These are phyloP conservation scores for Camellia oleifera DNA, from an alignment of 179 eudicot genomes.

Conservation along the genomic window DNA sequence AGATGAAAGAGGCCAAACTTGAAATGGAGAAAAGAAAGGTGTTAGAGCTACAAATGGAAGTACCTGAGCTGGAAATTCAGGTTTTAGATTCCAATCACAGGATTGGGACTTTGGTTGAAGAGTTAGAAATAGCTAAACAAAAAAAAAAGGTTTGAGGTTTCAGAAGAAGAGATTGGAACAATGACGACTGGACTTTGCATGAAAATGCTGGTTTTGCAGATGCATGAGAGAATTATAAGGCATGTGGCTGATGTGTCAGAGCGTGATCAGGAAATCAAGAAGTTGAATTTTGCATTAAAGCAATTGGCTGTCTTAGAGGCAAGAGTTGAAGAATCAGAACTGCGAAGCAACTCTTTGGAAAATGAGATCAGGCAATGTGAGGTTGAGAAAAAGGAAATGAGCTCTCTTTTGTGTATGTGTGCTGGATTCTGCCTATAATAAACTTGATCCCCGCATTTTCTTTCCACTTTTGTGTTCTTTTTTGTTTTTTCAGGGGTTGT, in stretches of 20 bases:
- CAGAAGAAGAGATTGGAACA: conserved; percentile 41
- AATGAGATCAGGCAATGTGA: conserved; percentile 36
- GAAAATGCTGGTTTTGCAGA: conserved; percentile 42
- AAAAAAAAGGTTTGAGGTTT: conserved; percentile 29
- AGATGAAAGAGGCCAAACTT: conserved; percentile 37
- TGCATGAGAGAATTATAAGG: conserved; percentile 49
- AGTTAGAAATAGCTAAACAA: conserved; percentile 31
- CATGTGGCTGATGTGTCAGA: conserved; percentile 45
- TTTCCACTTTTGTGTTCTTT: too few relatives aligned
- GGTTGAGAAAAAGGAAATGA: conserved; percentile 40
- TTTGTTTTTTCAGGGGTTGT: too few relatives aligned
- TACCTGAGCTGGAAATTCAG: conserved; percentile 32
- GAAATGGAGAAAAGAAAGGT: conserved; percentile 46
- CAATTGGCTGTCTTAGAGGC: conserved; percentile 42
- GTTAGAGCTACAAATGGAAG: conserved; percentile 41
- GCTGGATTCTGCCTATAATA: too few relatives aligned
- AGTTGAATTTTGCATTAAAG: conserved; percentile 48
- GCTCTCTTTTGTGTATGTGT: conserved; percentile 6
- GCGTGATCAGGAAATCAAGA: conserved; percentile 54
- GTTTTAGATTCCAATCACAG: conserved; percentile 32
- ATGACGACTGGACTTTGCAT: conserved; percentile 30
- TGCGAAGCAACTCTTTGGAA: conserved; percentile 38
- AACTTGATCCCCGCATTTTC: too few relatives aligned
- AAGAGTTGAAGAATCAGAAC: conserved; percentile 43
- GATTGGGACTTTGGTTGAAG: conserved; percentile 31